Evolutionary conservation across 208 protist genomes (phyloP), one percentile per base, ranked within the genome.

Genomic region (Trypanosomatidae sp.): DNA sequence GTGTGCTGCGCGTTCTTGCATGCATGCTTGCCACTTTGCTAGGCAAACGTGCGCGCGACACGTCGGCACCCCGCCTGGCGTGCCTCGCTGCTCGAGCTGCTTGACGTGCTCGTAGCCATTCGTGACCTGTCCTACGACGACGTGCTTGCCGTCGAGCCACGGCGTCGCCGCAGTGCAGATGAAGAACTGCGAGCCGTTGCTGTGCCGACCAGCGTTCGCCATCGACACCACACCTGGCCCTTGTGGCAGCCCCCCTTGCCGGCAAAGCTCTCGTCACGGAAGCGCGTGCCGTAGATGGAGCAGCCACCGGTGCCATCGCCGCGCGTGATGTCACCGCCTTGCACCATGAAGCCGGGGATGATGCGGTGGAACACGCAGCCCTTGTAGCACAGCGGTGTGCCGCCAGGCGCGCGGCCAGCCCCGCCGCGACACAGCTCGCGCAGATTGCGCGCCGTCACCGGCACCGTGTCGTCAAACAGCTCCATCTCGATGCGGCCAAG

Each of bases 261-360:
- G 3, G 71, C 48, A 44, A 97, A 98, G 35, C 92, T 93, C 70
- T 98, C 96, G 60, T 98, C 96, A 21, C 78, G 76, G 57, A 97
- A 97, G 33, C 70, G 71, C 0, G 53, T 48, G 28, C 94, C 92
- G 60, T 96, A 97, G 57, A 97, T 92, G 26, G 88, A 96, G 42
- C 84, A 85, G 27, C 92, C 90, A 33, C 94, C 96, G 19, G 74
- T 96, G 27, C 96, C 96, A 61, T 97, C 90, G 43, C 66, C 67
- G 5, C 72, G 63, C 5, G 89, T 96, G 51, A 97, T 97, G 55
- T 98, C 96, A 6, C 95, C 95, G 19, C 89, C 89, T 55, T 98
- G 95, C 30, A 88, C 77, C 88, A 98, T 97, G 55, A 98, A 98
- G 24, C 74, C 56, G 0, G 76, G 70, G 39, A 97, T 97, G 43